Evolutionary conservation across 768 basidiomycete species (phyloP).

Genomic region (Lactarius evosmus): DNA sequence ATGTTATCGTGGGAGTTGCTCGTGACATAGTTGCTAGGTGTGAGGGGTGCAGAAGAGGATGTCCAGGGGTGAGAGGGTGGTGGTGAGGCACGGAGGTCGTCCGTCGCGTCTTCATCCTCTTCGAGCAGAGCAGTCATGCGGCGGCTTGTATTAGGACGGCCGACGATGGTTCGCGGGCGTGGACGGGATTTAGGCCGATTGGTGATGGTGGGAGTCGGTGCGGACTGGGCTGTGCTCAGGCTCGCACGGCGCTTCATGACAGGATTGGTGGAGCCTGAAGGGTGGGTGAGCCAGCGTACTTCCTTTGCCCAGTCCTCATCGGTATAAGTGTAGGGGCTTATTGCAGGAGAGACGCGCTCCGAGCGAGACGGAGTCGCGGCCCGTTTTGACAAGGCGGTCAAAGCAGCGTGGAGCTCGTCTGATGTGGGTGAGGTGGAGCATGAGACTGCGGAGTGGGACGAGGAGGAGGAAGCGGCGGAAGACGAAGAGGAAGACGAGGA

Average conservation of each 20-base stretch:
- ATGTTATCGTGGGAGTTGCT: constrained; percentile 10
- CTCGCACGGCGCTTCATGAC: constrained; percentile 18
- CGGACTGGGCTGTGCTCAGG: constrained; percentile 10
- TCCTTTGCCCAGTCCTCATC: constrained; percentile 68
- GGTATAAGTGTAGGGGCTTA: constrained; percentile 38
- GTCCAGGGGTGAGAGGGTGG: constrained; percentile 20
- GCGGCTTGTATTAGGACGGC: constrained; percentile 28
- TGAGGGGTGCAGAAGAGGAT: constrained; percentile 27
- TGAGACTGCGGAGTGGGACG: constrained; percentile 9
- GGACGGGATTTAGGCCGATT: constrained; percentile 21
- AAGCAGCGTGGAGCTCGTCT: constrained; percentile 19
- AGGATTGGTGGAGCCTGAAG: constrained; percentile 29
- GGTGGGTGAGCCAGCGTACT: constrained; percentile 56
- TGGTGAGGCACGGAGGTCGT: constrained; percentile 18
- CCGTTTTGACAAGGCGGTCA: constrained; percentile 10
- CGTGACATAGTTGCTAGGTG: constrained; percentile 7
- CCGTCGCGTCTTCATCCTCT: constrained; percentile 39
- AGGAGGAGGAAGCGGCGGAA: not conserved
- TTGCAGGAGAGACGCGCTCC: constrained; percentile 7
- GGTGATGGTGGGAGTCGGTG: not conserved
- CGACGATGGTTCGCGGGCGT: constrained; percentile 26
- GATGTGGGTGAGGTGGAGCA: constrained; percentile 28
- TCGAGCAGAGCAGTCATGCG: constrained; percentile 41
- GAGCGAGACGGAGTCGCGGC: not conserved
- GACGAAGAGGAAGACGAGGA: constrained; percentile 28